Percentiles rank a stretch among this genome's conserved stretches.
Evolutionary conservation across 2,329 filamentous ascomycete genomes (phyloP).

Genomic region (Colletotrichum camelliae): DNA sequence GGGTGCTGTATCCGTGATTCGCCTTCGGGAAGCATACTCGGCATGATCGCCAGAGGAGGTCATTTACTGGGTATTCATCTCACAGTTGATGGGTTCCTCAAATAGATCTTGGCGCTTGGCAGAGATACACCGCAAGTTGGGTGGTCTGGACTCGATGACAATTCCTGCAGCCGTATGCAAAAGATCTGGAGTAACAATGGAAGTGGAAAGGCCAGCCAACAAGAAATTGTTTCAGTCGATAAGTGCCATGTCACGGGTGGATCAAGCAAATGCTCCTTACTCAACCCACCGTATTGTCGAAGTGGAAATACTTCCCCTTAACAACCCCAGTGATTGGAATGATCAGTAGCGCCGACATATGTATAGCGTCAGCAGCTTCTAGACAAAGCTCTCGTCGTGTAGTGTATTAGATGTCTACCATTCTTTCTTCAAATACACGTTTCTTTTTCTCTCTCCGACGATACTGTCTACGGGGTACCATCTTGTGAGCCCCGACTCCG

Average conservation of each 20-base stretch:
- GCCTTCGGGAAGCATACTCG: not conserved
- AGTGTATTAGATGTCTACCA: not conserved
- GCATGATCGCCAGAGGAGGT: rapidly evolving
- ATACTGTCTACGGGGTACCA: not conserved
- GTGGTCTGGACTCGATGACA: rapidly evolving
- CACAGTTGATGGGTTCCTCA: not conserved
- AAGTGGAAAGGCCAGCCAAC: not conserved
- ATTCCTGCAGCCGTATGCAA: not conserved
- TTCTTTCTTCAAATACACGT: not conserved
- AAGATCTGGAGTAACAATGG: not conserved
- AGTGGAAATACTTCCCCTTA: not conserved
- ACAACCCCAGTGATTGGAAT: not conserved
- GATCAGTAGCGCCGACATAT: no score
- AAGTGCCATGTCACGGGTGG: not conserved
- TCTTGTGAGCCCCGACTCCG: not conserved
- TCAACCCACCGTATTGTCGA: not conserved
- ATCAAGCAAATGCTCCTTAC: not conserved
- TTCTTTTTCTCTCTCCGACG: not conserved
- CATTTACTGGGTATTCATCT: not conserved
- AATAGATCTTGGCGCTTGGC: not conserved
- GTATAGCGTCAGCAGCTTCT: no score
- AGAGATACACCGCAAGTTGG: not conserved
- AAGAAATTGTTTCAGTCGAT: not conserved
- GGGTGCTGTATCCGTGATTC: not conserved
- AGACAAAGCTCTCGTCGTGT: no score